Conservation (phyloP, 2,329 filamentous ascomycete genomes). For the Claviceps humidiphila region DNA sequence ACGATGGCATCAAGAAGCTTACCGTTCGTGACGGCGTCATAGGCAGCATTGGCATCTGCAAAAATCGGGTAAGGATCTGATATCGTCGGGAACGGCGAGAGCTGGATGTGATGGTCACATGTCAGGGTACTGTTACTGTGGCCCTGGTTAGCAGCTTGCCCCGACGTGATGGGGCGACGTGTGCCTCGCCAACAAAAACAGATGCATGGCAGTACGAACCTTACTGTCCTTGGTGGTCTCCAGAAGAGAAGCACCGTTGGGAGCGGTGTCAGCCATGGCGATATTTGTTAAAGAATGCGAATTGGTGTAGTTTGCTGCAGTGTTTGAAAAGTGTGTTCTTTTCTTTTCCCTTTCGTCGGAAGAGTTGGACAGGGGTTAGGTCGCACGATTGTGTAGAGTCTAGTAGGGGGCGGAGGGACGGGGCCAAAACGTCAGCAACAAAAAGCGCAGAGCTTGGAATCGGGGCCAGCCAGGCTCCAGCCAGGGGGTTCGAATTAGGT, state of each 20-base stretch:
- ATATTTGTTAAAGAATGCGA: neutral
- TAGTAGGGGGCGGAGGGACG: conserved; percentile 4
- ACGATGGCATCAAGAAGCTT: neutral
- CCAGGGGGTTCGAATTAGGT: neutral
- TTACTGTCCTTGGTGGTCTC: conserved; percentile 39
- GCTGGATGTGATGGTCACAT: conserved; percentile 1
- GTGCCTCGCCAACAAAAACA: neutral
- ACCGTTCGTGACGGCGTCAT: conserved; percentile 33
- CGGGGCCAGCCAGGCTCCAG: conserved; percentile 1
- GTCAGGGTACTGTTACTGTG: conserved; percentile 1
- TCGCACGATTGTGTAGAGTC: conserved; percentile 5
- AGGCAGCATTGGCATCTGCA: conserved; percentile 36
- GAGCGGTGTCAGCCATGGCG: conserved; percentile 21
- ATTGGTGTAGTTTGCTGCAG: conserved; percentile 2
- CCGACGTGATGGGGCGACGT: neutral
- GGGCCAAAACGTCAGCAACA: conserved; percentile 4
- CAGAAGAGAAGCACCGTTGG: conserved; percentile 33
- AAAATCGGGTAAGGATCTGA: neutral
- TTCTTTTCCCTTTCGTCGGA: conserved; percentile 1
- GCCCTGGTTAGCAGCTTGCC: neutral
- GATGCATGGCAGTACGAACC: conserved; percentile 24
- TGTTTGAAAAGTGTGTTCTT: conserved; percentile 1
- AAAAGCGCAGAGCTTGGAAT: conserved; percentile 2
- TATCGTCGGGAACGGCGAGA: conserved; percentile 1
- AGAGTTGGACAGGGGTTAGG: conserved; percentile 3